Evolutionary conservation across 176 grass and related monocot genomes (phyloP).

Genomic region (Musa acuminata): DNA sequence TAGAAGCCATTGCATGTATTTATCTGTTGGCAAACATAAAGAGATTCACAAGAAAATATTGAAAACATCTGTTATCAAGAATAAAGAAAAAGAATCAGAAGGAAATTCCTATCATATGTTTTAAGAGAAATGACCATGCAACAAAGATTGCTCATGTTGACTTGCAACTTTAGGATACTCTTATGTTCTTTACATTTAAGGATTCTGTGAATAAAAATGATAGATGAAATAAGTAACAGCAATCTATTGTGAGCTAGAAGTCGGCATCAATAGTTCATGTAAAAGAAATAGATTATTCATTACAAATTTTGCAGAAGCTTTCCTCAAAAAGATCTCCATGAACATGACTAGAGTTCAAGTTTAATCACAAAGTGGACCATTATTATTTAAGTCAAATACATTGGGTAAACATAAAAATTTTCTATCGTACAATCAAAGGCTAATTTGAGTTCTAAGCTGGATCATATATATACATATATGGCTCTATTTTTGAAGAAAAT

Average conservation of each 20-base stretch:
- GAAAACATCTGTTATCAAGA: not conserved
- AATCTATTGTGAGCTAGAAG: not conserved
- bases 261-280: not conserved
- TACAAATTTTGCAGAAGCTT: not conserved
- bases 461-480: not conserved
- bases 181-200: not conserved
- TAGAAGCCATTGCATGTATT: constrained; percentile 99
- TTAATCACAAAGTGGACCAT: not conserved
- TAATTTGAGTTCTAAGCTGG: not conserved
- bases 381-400: too few species aligned
- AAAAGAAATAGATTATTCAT: not conserved
- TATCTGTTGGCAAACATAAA: constrained; percentile 41
- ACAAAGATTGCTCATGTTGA: not conserved
- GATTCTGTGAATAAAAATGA: not conserved
- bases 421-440: too few species aligned
- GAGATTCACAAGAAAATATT: not conserved
- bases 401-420: too few species aligned
- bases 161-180: not conserved
- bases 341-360: not conserved
- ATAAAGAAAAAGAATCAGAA: not conserved
- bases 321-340: not conserved
- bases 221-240: not conserved
- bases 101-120: not conserved
- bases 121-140: not conserved
- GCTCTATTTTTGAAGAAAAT: not conserved